Conservation (phyloP, 2,329 filamentous ascomycete species). For the Cladorrhinum sp. region DNA sequence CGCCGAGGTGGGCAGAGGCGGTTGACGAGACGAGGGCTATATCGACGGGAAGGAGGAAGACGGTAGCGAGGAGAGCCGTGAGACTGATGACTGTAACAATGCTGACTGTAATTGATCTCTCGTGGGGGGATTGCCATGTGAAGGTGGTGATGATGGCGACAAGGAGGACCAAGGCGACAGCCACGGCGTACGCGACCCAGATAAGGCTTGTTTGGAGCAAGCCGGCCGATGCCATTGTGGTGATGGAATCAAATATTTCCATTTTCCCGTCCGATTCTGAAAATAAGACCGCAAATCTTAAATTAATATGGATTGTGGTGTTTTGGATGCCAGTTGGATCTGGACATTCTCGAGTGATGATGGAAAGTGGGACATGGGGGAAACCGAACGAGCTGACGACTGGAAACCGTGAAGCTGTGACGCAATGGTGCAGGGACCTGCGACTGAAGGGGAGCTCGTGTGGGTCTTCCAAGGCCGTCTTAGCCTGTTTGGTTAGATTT, state of each 20-base stretch:
- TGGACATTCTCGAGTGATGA: too few relatives aligned
- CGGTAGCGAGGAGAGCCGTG: conserved; percentile 82
- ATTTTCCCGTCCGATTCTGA: background rate
- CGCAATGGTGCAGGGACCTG: conserved; percentile 24
- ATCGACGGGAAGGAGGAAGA: conserved; percentile 90
- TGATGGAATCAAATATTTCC: background rate
- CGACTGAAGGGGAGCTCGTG: conserved; percentile 6
- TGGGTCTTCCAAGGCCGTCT: conserved; percentile 3
- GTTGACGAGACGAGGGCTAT: conserved; percentile 93
- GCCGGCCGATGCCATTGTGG: conserved; percentile 39
- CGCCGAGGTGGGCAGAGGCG: conserved; percentile 67
- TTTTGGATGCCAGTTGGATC: background rate
- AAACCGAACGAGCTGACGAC: background rate
- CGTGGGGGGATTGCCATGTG: conserved; percentile 84
- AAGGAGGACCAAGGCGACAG: conserved; percentile 70
- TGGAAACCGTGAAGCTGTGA: conserved; percentile 19
- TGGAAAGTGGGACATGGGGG: background rate
- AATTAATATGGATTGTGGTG: background rate
- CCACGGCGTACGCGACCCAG: conserved; percentile 89
- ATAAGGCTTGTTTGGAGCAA: conserved; percentile 86
- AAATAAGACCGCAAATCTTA: background rate
- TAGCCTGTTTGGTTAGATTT: too few relatives aligned
- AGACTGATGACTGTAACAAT: conserved; percentile 83
- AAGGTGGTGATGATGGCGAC: conserved; percentile 84
- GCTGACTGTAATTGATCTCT: conserved; percentile 79